phyloP scores from a whole-genome alignment of 129 eudicot species.

The Helianthus tuberosus region DNA sequence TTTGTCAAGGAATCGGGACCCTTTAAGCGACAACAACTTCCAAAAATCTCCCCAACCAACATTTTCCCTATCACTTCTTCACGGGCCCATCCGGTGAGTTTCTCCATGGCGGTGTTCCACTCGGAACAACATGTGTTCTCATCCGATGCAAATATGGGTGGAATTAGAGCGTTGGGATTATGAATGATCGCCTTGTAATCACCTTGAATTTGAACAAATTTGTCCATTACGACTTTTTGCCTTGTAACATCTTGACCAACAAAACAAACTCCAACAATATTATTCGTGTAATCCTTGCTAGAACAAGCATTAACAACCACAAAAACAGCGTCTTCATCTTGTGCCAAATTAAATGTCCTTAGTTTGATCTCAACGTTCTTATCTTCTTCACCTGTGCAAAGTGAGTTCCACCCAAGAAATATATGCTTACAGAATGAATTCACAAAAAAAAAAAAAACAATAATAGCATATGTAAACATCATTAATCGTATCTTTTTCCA shows the following conservation, averaged over 20 bases:
- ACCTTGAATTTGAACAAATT: constrained; percentile 86
- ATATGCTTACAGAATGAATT: constrained; percentile 13
- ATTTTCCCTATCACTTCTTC: constrained; percentile 70
- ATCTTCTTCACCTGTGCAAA: constrained; percentile 84
- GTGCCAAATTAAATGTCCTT: constrained; percentile 61
- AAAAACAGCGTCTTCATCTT: constrained; percentile 57
- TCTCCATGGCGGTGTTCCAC: constrained; percentile 97
- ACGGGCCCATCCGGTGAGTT: constrained; percentile 84
- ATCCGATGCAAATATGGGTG: constrained; percentile 97
- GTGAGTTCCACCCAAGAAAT: constrained; percentile 18
- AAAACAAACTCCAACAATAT: constrained; percentile 89
- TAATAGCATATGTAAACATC: constrained; percentile 5
- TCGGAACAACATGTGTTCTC: constrained; percentile 88
- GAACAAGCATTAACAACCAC: constrained; percentile 94
- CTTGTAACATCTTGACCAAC: constrained; percentile 95
- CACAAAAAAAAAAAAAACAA: not conserved
- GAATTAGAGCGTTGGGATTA: constrained; percentile 83
- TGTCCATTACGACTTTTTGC: constrained; percentile 84
- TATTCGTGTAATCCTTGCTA: constrained; percentile 72
- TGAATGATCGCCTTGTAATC: constrained; percentile 90
- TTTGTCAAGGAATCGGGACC: constrained; percentile 91
- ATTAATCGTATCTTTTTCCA: not conserved
- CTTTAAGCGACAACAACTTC: constrained; percentile 77
- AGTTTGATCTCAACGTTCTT: constrained; percentile 83
- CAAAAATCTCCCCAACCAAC: constrained; percentile 94